Evolutionary conservation across 1,284 basidiomycete species (phyloP).

Genomic region (Stereum hirsutum): DNA sequence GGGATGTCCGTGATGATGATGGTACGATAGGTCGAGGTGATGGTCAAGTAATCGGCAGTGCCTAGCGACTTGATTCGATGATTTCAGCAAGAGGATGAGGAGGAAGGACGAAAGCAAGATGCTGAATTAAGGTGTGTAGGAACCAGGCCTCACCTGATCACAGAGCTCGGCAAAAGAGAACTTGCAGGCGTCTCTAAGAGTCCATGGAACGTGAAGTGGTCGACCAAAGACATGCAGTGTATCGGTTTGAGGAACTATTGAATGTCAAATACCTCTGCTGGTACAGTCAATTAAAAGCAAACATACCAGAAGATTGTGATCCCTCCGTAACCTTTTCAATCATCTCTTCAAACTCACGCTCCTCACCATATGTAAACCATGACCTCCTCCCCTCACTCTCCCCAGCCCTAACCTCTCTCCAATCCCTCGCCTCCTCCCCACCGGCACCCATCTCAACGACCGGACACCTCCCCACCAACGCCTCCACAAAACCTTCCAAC

Average conservation of each 20-base stretch:
- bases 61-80: slow-evolving; percentile 38
- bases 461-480: slow-evolving; percentile 53
- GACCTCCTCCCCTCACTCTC: slow-evolving; percentile 14
- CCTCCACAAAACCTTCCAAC: slow-evolving; percentile 55
- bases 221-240: slow-evolving; percentile 32
- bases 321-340: slow-evolving; percentile 7
- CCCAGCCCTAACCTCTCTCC: slow-evolving; percentile 20
- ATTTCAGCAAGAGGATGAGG: not conserved
- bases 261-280: not conserved
- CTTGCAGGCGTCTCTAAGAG: slow-evolving; percentile 31
- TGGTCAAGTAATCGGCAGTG: slow-evolving; percentile 61
- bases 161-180: slow-evolving; percentile 59
- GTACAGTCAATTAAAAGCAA: not conserved
- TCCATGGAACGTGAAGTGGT: slow-evolving; percentile 37
- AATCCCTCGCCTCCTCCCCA: slow-evolving; percentile 36
- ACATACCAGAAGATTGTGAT: not conserved
- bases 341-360: slow-evolving; percentile 17
- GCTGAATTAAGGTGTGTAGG: not conserved
- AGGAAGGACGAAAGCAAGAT: no score
- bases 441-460: slow-evolving; percentile 45
- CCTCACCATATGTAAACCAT: slow-evolving; percentile 24
- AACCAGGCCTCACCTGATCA: slow-evolving; percentile 31
- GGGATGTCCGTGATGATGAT: slow-evolving; percentile 55
- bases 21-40: slow-evolving; percentile 50
- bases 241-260: slow-evolving; percentile 3